Percentiles rank a stretch among this genome's conserved stretches.
phyloP scores from a whole-genome alignment of 352 stramenopile genomes.

The Aphanomyces stellatus region DNA sequence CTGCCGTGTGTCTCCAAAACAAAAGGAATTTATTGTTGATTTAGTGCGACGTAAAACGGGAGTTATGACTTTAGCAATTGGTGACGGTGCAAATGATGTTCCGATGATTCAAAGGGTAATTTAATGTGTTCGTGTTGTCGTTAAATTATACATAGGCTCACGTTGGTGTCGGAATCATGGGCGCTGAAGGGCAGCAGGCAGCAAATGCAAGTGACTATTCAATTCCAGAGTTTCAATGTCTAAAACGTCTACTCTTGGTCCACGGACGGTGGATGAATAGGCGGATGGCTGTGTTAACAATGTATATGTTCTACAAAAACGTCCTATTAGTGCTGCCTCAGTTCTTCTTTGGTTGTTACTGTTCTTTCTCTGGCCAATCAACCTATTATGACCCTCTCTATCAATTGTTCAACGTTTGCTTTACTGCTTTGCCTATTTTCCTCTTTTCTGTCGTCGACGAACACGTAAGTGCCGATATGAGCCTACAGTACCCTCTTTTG shows the following conservation, averaged over 20 bases:
- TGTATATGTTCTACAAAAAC: slow-evolving; percentile 88
- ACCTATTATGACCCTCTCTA: slow-evolving; percentile 71
- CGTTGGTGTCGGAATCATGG: slow-evolving; percentile 53
- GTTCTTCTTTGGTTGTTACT: slow-evolving; percentile 66
- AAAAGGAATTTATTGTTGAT: slow-evolving; percentile 95
- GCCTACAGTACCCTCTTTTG: slow-evolving; percentile 37
- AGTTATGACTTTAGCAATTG: slow-evolving; percentile 63
- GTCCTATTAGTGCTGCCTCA: slow-evolving; percentile 68
- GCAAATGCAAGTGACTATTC: slow-evolving; percentile 86
- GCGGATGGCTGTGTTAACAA: slow-evolving; percentile 48
- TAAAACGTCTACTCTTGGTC: slow-evolving; percentile 78
- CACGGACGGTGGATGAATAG: slow-evolving; percentile 77
- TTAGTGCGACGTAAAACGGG: slow-evolving; percentile 72
- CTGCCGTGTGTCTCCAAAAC: slow-evolving; percentile 92
- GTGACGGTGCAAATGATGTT: slow-evolving; percentile 90
- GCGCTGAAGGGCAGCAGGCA: slow-evolving; percentile 70
- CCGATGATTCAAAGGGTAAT: slow-evolving; percentile 82
- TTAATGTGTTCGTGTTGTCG: slow-evolving; percentile 20
- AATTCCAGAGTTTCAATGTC: slow-evolving; percentile 77
- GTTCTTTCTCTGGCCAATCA: slow-evolving; percentile 66
- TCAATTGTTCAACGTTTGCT: slow-evolving; percentile 75
- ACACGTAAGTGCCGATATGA: slow-evolving; percentile 38
- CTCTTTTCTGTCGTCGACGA: slow-evolving; percentile 50
- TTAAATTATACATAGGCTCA: slow-evolving; percentile 26
- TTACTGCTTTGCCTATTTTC: slow-evolving; percentile 62